Evolutionary conservation across 805 yeast genomes (phyloP).

Genomic region (Starmera dryadoides): DNA sequence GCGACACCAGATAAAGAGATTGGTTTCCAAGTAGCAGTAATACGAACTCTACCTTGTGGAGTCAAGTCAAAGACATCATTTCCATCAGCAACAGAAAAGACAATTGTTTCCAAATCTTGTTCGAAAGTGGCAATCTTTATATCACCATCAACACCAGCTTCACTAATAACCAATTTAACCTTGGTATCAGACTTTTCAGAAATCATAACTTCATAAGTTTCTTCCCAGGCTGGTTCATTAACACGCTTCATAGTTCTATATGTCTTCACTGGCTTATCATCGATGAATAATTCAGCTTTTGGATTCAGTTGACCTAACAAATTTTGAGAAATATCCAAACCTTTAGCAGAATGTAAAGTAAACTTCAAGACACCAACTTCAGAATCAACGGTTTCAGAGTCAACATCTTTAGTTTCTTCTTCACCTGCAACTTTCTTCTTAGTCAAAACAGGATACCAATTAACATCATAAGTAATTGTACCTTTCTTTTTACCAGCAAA

Average conservation of each 20-base stretch:
- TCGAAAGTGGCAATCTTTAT: constrained; percentile 47
- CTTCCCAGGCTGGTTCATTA: constrained; percentile 71
- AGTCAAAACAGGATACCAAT: constrained; percentile 29
- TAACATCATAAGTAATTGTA: constrained; percentile 45
- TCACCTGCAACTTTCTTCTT: constrained; percentile 10
- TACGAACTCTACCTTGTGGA: constrained; percentile 47
- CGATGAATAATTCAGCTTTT: constrained; percentile 58
- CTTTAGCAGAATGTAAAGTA: constrained; percentile 50
- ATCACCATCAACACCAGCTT: constrained; percentile 41
- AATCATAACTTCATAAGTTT: constrained; percentile 52
- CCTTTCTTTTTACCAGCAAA: constrained; percentile 51
- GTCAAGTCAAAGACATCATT: constrained; percentile 41
- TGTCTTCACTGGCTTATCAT: constrained; percentile 45
- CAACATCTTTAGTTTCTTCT: constrained; percentile 23
- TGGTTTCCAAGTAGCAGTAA: constrained; percentile 67
- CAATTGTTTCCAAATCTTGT: constrained; percentile 32
- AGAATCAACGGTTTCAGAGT: constrained; percentile 35
- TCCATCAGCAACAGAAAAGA: constrained; percentile 38
- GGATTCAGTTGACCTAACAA: constrained; percentile 43
- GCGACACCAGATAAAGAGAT: constrained; percentile 46
- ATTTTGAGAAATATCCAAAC: constrained; percentile 46
- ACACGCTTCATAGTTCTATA: constrained; percentile 58
- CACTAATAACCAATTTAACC: constrained; percentile 52
- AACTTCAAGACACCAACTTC: constrained; percentile 71
- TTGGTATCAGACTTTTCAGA: constrained; percentile 52